Base-by-base conservation (phyloP, 352 stramenopile species). In the Aphanomyces cochlioides region DNA sequence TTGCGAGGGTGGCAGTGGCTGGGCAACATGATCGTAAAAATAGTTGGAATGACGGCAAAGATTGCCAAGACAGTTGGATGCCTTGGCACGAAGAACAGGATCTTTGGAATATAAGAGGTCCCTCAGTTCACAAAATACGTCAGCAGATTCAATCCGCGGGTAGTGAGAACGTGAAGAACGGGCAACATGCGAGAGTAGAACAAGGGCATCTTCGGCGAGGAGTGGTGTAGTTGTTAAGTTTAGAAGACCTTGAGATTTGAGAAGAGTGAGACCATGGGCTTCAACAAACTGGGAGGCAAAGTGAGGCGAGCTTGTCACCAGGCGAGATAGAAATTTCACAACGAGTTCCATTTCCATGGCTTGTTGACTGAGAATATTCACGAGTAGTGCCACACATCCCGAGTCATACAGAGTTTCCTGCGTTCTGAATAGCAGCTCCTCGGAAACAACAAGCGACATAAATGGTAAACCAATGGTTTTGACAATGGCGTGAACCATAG, bases 51-150 rank as follows among this genome's bases (percentile, higher is more conserved):
- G 90, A 10, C 89, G 83, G 60, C 91, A 97, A 15, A 98, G 79
- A 54, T 98, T 98, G 7, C 93, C 93, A 43, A 98, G 80, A 58
- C 95, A 95, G 66, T 98, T 97, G 58, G 96, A 89, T 1, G 81
- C 75, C 72, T 96, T 97, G 8, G 90, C 83, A 5, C 91, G 79
- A 3, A 98, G 85, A 76, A 89, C 88, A 3, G 87, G 70, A 63
- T 95, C 84, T 0, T 69, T 64, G 53, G 93, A 82, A 41, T 74
- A 28, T 8, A 96, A 74, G 5, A 97, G 66, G 3, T 80, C 66
- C 8, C 77, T 77, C 2, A 96, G 79, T 34, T 91, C 78, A 0
- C 67, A 45, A 1, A 92, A 38, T 0, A 96, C 56, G 34, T 80
- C 75, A 4, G 86, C 78, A 5, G 74, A 58, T 3, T 79, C 56